Evolutionary conservation across 208 protist genomes (phyloP), one percentile per base, ranked within the genome.

Genomic region (Trypanosoma vivax): DNA sequence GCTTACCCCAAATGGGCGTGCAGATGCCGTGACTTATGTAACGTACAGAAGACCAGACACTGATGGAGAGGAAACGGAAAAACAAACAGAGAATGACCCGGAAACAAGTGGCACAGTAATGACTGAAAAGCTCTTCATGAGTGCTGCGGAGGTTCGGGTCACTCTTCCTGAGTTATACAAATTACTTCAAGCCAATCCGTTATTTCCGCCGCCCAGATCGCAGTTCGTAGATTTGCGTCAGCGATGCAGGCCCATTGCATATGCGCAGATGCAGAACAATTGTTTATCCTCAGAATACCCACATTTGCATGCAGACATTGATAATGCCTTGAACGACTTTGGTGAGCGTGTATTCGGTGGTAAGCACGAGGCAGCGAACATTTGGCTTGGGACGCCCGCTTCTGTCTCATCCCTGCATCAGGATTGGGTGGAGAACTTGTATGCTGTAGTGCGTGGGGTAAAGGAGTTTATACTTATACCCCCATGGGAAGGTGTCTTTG

Each of bases 341-440:
- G 86, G 86, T 33, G 65, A 45, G 21, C 76, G 77, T 14, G 76
- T 91, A 13, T 87, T 88, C 52, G 77, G 76, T 24, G 65, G 59
- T 10, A 42, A 40, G n/a, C 73, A 79, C 10, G 86, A 95, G 57
- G 90, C 88, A 25, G 75, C 76, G 3, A 96, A 96, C 33, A 67
- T 96, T 40, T 96, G 90, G 90, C 73, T 96, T 25, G 90, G 90
- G 48, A 81, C 78, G 27, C 65, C 71, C 0, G 75, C 76, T 37
- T 85, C 76, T 1, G 83, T 94, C 24, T 88, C 81, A n/a, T 87
- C 81, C 14, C 68, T 92, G 73, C 90, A 96, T 50, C 86, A 94
- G 63, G 90, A 96, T 71, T 92, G 75, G 73, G 91, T 90, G 19
- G 88, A 96, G 65, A 96, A 96, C 55, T 68, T 96, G 14, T 96